phyloP scores from a whole-genome alignment of 805 yeast species.

The Kazachstania taianensis region DNA sequence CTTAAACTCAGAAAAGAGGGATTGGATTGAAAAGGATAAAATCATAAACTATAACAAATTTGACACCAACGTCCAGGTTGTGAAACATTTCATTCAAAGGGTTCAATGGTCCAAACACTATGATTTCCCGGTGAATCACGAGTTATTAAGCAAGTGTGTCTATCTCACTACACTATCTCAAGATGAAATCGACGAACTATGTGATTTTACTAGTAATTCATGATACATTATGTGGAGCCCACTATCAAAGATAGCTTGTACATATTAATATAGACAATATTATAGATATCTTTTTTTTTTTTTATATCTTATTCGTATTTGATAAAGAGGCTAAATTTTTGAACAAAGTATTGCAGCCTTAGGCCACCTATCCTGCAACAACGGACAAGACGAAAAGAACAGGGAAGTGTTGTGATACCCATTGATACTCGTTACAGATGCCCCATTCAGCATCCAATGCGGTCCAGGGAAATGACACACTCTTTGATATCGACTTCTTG shows the following conservation, averaged over 20 bases:
- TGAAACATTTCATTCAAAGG: slow-evolving; percentile 64
- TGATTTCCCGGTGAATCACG: slow-evolving; percentile 43
- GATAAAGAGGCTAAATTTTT: too few species aligned
- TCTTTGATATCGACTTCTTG: slow-evolving; percentile 34
- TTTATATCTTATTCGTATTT: too few species aligned
- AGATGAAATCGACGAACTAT: slow-evolving; percentile 41
- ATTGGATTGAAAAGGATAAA: slow-evolving; percentile 26
- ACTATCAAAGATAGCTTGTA: too few species aligned
- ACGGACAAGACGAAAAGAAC: too few species aligned
- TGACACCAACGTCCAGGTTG: slow-evolving; percentile 63
- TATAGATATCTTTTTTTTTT: too few species aligned
- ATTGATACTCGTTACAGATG: background rate
- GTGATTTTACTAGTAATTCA: too few species aligned
- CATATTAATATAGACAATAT: too few species aligned
- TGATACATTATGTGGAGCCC: too few species aligned
- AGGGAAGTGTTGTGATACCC: too few species aligned
- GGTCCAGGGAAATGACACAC: slow-evolving; percentile 20
- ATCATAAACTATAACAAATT: slow-evolving; percentile 72
- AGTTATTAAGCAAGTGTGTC: slow-evolving; percentile 70
- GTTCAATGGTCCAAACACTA: slow-evolving; percentile 80
- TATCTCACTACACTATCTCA: slow-evolving; percentile 66
- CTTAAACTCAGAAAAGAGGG: slow-evolving; percentile 42
- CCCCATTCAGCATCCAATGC: background rate
- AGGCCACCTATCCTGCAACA: too few species aligned
- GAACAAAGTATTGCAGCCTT: too few species aligned